phyloP scores from a whole-genome alignment of 2,329 filamentous ascomycete genomes.

The Monosporascus sp. region DNA sequence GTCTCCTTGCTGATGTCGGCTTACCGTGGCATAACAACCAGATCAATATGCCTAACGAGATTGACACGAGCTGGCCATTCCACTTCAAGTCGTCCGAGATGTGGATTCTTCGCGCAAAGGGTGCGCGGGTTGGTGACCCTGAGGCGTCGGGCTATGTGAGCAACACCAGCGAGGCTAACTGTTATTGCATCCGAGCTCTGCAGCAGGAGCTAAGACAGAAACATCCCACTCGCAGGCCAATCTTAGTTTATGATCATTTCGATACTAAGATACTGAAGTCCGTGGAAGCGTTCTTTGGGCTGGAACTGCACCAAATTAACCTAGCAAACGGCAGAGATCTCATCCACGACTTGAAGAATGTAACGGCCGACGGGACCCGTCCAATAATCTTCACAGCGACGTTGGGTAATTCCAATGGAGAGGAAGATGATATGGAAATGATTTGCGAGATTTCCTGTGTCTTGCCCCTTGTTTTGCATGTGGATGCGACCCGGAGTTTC shows the following conservation, averaged over 20 bases:
- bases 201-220: conserved; percentile 8
- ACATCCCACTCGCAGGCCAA: background rate
- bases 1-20: conserved; percentile 2
- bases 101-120: conserved; percentile 4
- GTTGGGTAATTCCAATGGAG: conserved; percentile 2
- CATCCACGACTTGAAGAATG: background rate
- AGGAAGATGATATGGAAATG: conserved; percentile 2
- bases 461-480: conserved; percentile 4
- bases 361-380: background rate
- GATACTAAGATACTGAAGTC: background rate
- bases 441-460: conserved; percentile 1
- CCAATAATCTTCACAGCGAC: conserved; percentile 10
- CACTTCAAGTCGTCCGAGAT: conserved; percentile 9
- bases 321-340: background rate
- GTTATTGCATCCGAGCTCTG: conserved; percentile 11
- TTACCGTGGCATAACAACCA: conserved; percentile 11
- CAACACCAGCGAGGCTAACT: conserved; percentile 7
- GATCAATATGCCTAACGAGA: conserved; percentile 9
- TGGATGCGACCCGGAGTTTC: conserved; percentile 8
- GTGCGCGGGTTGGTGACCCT: conserved; percentile 4
- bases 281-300: conserved; percentile 5
- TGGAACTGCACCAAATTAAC: conserved; percentile 1
- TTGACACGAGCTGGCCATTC: conserved; percentile 9
- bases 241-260: conserved; percentile 7
- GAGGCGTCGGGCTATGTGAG: conserved; percentile 5